Evolutionary conservation across 345 rosid genomes (phyloP), one percentile per base, ranked within the genome.

Genomic region (Eucalyptus coolabah): DNA sequence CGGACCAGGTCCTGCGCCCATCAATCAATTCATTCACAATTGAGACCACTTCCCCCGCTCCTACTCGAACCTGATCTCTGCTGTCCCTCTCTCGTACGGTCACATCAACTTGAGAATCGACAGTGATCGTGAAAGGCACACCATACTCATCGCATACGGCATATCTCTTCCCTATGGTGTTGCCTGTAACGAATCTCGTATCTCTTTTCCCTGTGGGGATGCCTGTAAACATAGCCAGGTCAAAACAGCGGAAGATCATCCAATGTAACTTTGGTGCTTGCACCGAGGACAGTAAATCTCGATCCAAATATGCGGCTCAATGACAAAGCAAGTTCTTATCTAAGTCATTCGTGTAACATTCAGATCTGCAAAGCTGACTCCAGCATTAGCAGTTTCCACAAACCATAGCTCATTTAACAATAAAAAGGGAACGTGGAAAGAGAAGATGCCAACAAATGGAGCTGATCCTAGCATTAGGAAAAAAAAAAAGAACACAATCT

Each of bases 121-220:
- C 98, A 6, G 99, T 96, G 87, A 98, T 92, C 10, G 99, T 98
- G 90, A 98, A 98, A 6, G 99, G 99, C 54, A 97, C 99, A 45
- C 99, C 99, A 4, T 96, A 94, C 90, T 98, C 99, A 90, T 98
- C 97, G 9, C 9, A 51, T 18, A 7, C 4, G 4, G 23, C 54
- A 51, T 51, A 7, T 51, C 54, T 51, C 54, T 51, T 17, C 54
- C 23, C 54, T 51, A 51, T 51, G 23, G 23, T 1, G 56, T 51
- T 51, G 56, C 23, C 56, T 51, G 8, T 51, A 51, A 51, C 9
- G 3, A 96, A 96, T 91, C 98, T 96, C 10, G 99, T 97, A 40
- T 97, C 96, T 56, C 97, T 92, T 88, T 94, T 98, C 72, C 98
- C 98, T 19, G 95, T 96, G 32, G 99, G 95, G 53, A 96, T 96